Percentiles rank a stretch among this genome's conserved stretches.
Conservation (phyloP, 1,284 basidiomycete genomes). For the Athelia psychrophila region DNA sequence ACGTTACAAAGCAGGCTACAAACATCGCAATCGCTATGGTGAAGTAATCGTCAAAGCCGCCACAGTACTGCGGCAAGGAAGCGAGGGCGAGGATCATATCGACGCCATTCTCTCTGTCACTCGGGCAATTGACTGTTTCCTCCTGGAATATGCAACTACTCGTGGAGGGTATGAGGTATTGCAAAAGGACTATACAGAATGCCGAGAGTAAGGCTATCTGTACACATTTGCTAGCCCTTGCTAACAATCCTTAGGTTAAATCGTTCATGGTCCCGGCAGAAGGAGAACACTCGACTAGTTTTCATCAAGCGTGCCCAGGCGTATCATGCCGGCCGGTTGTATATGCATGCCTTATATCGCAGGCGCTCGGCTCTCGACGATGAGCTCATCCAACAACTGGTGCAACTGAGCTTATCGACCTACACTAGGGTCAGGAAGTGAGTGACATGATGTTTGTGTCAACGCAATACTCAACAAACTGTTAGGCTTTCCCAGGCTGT, state of each 20-base stretch:
- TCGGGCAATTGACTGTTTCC: slow-evolving; percentile 71
- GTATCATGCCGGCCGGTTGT: slow-evolving; percentile 69
- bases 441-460: slow-evolving; percentile 10
- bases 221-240: not conserved
- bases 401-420: slow-evolving; percentile 83
- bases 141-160: slow-evolving; percentile 72
- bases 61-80: slow-evolving; percentile 54
- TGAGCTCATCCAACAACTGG: slow-evolving; percentile 71
- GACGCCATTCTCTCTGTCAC: slow-evolving; percentile 79
- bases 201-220: slow-evolving; percentile 60
- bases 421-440: slow-evolving; percentile 80
- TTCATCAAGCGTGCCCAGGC: slow-evolving; percentile 81
- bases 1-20: slow-evolving; percentile 65
- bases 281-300: slow-evolving; percentile 70
- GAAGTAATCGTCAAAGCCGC: slow-evolving; percentile 72
- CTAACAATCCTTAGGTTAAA: slow-evolving; percentile 43
- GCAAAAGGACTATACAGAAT: slow-evolving; percentile 67
- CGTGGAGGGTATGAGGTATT: slow-evolving; percentile 55
- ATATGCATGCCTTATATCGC: slow-evolving; percentile 82
- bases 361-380: slow-evolving; percentile 82
- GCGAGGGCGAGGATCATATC: slow-evolving; percentile 83
- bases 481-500: slow-evolving; percentile 70
- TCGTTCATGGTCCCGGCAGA: slow-evolving; percentile 71
- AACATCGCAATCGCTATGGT: slow-evolving; percentile 69
- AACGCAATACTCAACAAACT: slow-evolving; percentile 3